Percentiles rank a stretch among this genome's conserved stretches.
Evolutionary conservation across 352 stramenopile species (phyloP).

Genomic region (Globisporangium spinosum): DNA sequence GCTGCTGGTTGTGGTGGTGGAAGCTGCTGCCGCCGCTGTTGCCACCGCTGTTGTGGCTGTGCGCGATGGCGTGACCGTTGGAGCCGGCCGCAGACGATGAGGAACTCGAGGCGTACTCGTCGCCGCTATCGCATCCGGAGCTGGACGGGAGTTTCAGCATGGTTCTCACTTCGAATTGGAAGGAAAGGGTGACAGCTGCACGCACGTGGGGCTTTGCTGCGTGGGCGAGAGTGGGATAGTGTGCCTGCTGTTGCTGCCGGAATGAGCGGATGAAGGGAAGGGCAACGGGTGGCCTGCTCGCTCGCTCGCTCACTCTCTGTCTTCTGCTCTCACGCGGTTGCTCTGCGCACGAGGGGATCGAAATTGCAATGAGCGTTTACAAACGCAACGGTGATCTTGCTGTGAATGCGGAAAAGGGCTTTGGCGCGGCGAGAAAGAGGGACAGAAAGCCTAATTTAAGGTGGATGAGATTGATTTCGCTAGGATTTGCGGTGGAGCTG

Average conservation of each 20-base stretch:
- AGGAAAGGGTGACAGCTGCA: background rate
- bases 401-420: background rate
- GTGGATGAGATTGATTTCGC: background rate
- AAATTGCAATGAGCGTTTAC: background rate
- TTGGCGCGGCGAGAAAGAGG: background rate
- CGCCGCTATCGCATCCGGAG: constrained; percentile 29
- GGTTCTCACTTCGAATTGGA: background rate
- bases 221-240: constrained; percentile 1
- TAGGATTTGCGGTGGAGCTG: background rate
- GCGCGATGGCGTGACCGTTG: constrained; percentile 2
- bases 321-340: background rate
- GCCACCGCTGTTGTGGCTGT: background rate
- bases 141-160: constrained; percentile 36
- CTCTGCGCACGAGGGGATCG: background rate
- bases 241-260: background rate
- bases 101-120: constrained; percentile 14
- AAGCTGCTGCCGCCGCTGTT: constrained; percentile 6
- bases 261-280: background rate
- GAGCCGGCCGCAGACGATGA: background rate
- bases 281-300: background rate
- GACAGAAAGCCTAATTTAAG: background rate
- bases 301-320: background rate
- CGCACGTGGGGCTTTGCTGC: constrained; percentile 7
- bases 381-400: background rate
- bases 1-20: constrained; percentile 30